Percentiles rank a stretch among this genome's conserved stretches.
Evolutionary conservation across 495 filamentous ascomycete genomes (phyloP).

Genomic region (Hypoxylon intermedium): DNA sequence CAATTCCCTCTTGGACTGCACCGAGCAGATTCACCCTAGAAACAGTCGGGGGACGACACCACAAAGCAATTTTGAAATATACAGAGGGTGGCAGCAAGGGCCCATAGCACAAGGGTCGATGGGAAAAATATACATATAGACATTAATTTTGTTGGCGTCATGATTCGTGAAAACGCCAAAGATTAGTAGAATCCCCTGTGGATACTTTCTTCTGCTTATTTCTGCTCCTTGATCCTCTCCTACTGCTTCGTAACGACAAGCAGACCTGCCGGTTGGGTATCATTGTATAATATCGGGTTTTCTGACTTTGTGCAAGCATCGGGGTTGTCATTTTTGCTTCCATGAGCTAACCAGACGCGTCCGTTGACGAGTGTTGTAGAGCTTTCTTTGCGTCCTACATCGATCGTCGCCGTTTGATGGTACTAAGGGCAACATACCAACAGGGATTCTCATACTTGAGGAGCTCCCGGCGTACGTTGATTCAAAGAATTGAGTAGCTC

Average conservation of each 20-base stretch:
- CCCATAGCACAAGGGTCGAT: conserved; percentile 35
- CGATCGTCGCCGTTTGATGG: not conserved
- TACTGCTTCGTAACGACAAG: conserved; percentile 16
- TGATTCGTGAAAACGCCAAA: conserved; percentile 35
- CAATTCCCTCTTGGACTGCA: conserved; percentile 4
- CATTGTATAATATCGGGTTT: conserved; percentile 22
- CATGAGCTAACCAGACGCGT: conserved; percentile 1
- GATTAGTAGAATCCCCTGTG: conserved; percentile 24
- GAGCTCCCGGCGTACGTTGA: conserved; percentile 48
- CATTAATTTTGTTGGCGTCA: conserved; percentile 41
- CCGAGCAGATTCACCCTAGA: conserved; percentile 19
- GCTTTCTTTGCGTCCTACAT: not conserved
- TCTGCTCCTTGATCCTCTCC: conserved; percentile 13
- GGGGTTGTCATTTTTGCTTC: conserved; percentile 17
- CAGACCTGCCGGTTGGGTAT: conserved; percentile 29
- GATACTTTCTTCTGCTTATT: conserved; percentile 15
- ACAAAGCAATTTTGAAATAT: conserved; percentile 38
- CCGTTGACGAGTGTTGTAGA: not conserved
- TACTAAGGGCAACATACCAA: not conserved
- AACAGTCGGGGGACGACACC: conserved; percentile 40
- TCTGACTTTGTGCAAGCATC: conserved; percentile 8
- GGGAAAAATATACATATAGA: conserved; percentile 44
- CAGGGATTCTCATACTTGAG: conserved; percentile 45
- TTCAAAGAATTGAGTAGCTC: conserved; percentile 70
- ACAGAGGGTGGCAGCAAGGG: conserved; percentile 32